Evolutionary conservation across 257 asterid genomes (phyloP), one percentile per base, ranked within the genome.

Genomic region (Cruciata laevipes): DNA sequence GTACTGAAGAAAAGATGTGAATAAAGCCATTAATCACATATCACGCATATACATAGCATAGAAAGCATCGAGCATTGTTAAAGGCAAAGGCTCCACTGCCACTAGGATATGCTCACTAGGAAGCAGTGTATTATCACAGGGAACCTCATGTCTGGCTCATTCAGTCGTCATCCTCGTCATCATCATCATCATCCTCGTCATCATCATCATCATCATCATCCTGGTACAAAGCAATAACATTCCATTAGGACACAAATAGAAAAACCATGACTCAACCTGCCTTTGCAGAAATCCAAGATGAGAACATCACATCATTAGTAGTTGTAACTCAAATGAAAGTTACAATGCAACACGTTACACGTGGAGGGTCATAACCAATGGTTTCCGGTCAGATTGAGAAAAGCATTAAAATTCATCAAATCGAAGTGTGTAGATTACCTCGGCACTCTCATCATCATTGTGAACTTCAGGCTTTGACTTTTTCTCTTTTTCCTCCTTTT

Each of bases 391-490:
- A 24, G 73, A 23, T 13, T 14, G 17, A 23, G 27, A 11, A 7
- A 35, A 33, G 12, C 35, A 30, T 1, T 3, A 38, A 18, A 60
- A 30, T 14, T n/a, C 53, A 23, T 44, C 51, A 44, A 8, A 44
- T 4, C 20, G 1, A 23, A 33, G 24, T 10, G 25, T 21, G 40
- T 23, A 9, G 33, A 14, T 59, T 71, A 92, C 96, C 90, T 85
- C 90, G 21, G 71, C 94, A 64, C 91, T 86, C 72, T 81, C 96
- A 21, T 75, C 95, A 14, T 80, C 81, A 16, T 65, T 83, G 11
- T 93, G 89, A 73, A 85, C 83, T 72, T 85, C 96, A 58, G 98
- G 82, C 38, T 82, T 76, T 7, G 94, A 86, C 81, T 61, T 93
- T 76, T 90, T 95, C 7, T 95, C 87, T 47, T 74, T n/a, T n/a